Conservation (phyloP, 1,139 yeast species). For the Yarrowia galli region DNA sequence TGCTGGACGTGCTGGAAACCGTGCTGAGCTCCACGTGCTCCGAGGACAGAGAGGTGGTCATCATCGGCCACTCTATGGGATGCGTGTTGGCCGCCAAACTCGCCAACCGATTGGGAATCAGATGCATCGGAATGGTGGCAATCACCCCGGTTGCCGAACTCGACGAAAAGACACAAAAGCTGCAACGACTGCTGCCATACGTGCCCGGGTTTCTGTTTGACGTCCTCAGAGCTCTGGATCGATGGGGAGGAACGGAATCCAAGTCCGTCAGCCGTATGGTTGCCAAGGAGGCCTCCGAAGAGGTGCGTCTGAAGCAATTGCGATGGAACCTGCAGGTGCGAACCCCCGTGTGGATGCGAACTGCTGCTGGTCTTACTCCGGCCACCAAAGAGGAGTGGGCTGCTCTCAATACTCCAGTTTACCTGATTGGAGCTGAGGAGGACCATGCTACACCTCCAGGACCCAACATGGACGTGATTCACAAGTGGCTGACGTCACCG, state of each 20-base stretch:
- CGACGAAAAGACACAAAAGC: slow-evolving; percentile 46
- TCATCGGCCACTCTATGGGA: slow-evolving; percentile 83
- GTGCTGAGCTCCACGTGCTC: slow-evolving; percentile 42
- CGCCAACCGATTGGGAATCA: slow-evolving; percentile 55
- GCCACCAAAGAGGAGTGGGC: slow-evolving; percentile 57
- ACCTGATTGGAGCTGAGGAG: slow-evolving; percentile 64
- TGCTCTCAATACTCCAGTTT: slow-evolving; percentile 51
- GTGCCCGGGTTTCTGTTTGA: slow-evolving; percentile 62
- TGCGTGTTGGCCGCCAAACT: slow-evolving; percentile 62
- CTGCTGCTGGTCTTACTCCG: slow-evolving; percentile 59
- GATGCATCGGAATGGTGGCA: slow-evolving; percentile 52
- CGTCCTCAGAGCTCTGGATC: slow-evolving; percentile 63
- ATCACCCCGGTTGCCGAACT: slow-evolving; percentile 64
- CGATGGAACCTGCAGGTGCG: slow-evolving; percentile 76
- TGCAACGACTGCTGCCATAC: slow-evolving; percentile 47
- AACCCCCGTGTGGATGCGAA: slow-evolving; percentile 61
- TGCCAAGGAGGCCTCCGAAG: slow-evolving; percentile 48
- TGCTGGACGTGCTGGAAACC: slow-evolving; percentile 56
- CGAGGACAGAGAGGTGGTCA: slow-evolving; percentile 57
- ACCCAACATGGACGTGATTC: slow-evolving; percentile 47
- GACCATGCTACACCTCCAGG: slow-evolving; percentile 63
- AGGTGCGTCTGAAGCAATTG: slow-evolving; percentile 64
- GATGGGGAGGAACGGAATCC: slow-evolving; percentile 68
- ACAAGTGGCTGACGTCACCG: slow-evolving; percentile 44
- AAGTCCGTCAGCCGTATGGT: slow-evolving; percentile 64